phyloP scores from a whole-genome alignment of 164 flowering plant species.

The Vitis labrusca region DNA sequence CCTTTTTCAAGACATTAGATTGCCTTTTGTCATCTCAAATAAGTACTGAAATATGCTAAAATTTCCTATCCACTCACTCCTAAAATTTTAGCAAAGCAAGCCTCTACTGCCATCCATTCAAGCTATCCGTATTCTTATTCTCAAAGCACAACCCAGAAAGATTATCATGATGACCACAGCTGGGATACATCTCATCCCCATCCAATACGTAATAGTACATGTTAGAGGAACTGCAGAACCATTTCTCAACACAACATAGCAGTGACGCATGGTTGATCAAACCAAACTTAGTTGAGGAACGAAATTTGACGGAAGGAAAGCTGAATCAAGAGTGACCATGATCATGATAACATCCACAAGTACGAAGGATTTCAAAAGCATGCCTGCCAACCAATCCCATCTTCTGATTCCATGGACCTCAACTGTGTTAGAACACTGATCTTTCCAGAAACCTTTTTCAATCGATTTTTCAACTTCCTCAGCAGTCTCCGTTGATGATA shows the following conservation, averaged over 20 bases:
- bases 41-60: no score
- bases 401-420: no score
- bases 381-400: constrained; percentile 79
- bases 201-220: constrained; percentile 83
- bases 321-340: constrained; percentile 84
- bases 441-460: no score
- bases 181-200: constrained; percentile 94
- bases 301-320: constrained; percentile 75
- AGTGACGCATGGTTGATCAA: constrained; percentile 77
- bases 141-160: constrained; percentile 72
- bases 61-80: no score
- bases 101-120: constrained; percentile 81
- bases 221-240: constrained; percentile 72
- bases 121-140: constrained; percentile 78
- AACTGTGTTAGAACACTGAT: no score
- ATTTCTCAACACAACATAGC: constrained; percentile 78
- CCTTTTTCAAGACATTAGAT: no score
- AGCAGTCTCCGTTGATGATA: no score
- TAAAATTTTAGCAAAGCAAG: constrained; percentile 8
- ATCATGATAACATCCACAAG: constrained; percentile 72
- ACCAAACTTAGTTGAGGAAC: constrained; percentile 67
- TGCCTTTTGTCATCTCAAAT: no score
- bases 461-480: no score
- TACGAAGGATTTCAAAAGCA: constrained; percentile 84
- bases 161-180: constrained; percentile 88